Conservation (phyloP, 768 basidiomycete genomes). For the Xerocomellus intermedius region DNA sequence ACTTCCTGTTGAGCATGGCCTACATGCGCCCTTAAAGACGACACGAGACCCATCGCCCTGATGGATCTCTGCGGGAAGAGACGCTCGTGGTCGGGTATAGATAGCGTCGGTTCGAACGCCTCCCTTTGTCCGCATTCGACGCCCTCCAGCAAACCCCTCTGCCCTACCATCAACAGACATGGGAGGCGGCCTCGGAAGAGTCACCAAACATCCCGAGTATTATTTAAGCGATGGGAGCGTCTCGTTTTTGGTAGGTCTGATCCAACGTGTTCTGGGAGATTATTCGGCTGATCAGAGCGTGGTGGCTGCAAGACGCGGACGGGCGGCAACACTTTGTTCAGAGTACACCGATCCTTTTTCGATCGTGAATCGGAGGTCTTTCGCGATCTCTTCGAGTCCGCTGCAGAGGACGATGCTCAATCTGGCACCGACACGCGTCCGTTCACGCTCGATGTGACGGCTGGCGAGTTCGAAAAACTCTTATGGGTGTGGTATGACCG, state of each 20-base stretch:
- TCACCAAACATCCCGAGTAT: slow-evolving; percentile 1
- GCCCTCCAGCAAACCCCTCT: background rate
- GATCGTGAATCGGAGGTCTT: slow-evolving; percentile 54
- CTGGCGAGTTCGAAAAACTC: slow-evolving; percentile 48
- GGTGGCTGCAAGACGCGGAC: slow-evolving; percentile 37
- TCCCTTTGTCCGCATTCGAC: background rate
- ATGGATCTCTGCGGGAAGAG: slow-evolving; percentile 20
- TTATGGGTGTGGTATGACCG: slow-evolving; percentile 61
- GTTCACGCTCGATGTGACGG: slow-evolving; percentile 42
- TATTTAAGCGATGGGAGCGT: slow-evolving; percentile 16
- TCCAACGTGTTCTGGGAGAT: background rate
- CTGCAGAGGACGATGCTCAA: slow-evolving; percentile 31
- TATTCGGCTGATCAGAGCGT: slow-evolving; percentile 3
- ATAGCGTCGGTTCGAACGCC: slow-evolving; percentile 11
- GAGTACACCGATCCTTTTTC: slow-evolving; percentile 59
- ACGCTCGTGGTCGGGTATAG: slow-evolving; percentile 14
- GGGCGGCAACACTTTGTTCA: slow-evolving; percentile 43
- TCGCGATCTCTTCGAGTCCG: slow-evolving; percentile 30
- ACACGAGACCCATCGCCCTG: slow-evolving; percentile 5
- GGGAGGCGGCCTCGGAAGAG: slow-evolving; percentile 12
- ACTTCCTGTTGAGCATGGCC: background rate
- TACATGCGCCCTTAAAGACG: background rate
- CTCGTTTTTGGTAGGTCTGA: slow-evolving; percentile 16
- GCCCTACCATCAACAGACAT: slow-evolving; percentile 2
- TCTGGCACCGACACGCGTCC: slow-evolving; percentile 38